Percentiles rank a stretch among this genome's conserved stretches.
Evolutionary conservation across 441 rosid species (phyloP).

Genomic region (Gossypium laxum): DNA sequence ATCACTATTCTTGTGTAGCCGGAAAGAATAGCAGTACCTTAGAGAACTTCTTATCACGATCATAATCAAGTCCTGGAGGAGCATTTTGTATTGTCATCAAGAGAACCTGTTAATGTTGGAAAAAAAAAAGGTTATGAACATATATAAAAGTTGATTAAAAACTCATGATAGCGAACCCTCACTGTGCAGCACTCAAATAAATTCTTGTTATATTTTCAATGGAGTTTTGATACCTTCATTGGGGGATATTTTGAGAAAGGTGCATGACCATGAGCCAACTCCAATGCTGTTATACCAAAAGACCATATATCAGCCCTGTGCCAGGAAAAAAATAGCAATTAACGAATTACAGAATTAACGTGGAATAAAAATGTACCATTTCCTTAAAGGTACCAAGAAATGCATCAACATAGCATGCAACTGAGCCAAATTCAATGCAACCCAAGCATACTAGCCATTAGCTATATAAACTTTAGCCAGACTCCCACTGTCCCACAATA

Average conservation of each 20-base stretch:
- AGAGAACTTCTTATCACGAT: slow-evolving; percentile 90
- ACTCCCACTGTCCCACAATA: background rate
- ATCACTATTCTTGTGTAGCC: slow-evolving; percentile 16
- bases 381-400: background rate
- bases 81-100: slow-evolving; percentile 97
- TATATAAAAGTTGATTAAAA: background rate
- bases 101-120: slow-evolving; percentile 48
- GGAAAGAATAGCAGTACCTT: slow-evolving; percentile 86
- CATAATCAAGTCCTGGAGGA: slow-evolving; percentile 97
- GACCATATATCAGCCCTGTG: slow-evolving; percentile 99
- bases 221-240: slow-evolving; percentile 62
- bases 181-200: background rate
- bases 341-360: slow-evolving; percentile 10
- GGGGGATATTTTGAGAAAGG: slow-evolving; percentile 97
- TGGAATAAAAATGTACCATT: background rate
- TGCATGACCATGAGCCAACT: slow-evolving; percentile 97
- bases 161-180: background rate
- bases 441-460: background rate
- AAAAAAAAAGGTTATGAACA: background rate
- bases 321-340: slow-evolving; percentile 17
- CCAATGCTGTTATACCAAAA: slow-evolving; percentile 92
- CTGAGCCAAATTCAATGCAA: background rate
- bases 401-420: background rate
- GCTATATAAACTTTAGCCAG: background rate
- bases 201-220: slow-evolving; percentile 13